phyloP scores from a whole-genome alignment of 164 flowering plant species.

The Protea cynaroides region DNA sequence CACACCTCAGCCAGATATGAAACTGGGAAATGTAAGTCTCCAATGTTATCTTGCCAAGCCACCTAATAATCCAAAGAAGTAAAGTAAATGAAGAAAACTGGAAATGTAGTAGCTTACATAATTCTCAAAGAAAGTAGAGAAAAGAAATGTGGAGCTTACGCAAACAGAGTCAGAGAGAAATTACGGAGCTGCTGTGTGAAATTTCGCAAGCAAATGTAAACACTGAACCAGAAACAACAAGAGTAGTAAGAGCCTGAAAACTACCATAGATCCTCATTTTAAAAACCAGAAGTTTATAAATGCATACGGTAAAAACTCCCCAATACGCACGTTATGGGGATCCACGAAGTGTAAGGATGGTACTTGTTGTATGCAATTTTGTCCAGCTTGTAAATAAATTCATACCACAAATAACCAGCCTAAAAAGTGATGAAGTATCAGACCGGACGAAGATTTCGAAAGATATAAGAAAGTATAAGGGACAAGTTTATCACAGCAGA shows the following conservation, averaged over 20 bases:
- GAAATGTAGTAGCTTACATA: neutral
- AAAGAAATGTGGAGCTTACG: slow-evolving; percentile 47
- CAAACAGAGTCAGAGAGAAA: slow-evolving; percentile 82
- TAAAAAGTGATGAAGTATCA: slow-evolving; percentile 15
- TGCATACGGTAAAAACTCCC: neutral
- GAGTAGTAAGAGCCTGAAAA: slow-evolving; percentile 8
- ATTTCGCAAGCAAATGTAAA: slow-evolving; percentile 89
- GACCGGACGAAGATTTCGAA: no score
- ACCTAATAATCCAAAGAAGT: slow-evolving; percentile 39
- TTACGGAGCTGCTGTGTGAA: slow-evolving; percentile 83
- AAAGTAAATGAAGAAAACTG: neutral
- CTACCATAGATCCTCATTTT: neutral
- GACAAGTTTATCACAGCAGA: no score
- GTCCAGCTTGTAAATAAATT: slow-evolving; percentile 91
- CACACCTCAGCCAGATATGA: slow-evolving; percentile 98
- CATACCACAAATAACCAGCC: slow-evolving; percentile 93
- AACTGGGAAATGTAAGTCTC: slow-evolving; percentile 98
- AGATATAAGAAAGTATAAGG: no score
- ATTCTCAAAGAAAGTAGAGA: neutral
- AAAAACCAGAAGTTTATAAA: neutral
- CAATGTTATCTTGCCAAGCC: slow-evolving; percentile 98
- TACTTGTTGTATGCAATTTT: slow-evolving; percentile 78
- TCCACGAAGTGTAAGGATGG: slow-evolving; percentile 99
- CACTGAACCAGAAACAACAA: slow-evolving; percentile 43
- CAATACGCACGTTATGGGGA: slow-evolving; percentile 87